These are phyloP conservation scores for Periconia digitata DNA, from an alignment of 2,329 filamentous ascomycete species.

Conservation along the genomic window DNA sequence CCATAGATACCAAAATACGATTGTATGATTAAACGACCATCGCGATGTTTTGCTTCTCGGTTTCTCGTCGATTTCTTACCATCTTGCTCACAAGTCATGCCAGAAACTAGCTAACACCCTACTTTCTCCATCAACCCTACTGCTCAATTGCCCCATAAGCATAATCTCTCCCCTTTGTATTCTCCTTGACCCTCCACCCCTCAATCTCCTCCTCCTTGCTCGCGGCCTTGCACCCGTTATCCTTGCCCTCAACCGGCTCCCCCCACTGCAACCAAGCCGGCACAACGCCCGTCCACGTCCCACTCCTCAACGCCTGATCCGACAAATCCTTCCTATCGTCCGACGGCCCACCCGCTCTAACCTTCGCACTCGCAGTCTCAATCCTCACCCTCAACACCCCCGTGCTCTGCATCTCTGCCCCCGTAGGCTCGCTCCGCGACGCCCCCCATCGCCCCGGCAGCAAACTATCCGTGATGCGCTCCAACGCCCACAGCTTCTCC, in stretches of 20 bases:
- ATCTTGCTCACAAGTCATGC: too few species aligned
- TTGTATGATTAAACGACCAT: constrained; percentile 1
- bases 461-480: constrained; percentile 36
- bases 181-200: constrained; percentile 36
- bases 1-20: constrained; percentile 4
- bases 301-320: constrained; percentile 21
- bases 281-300: constrained; percentile 40
- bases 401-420: constrained; percentile 31
- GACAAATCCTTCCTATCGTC: constrained; percentile 38
- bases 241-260: constrained; percentile 27
- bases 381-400: constrained; percentile 31
- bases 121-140: constrained; percentile 1
- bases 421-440: constrained; percentile 29
- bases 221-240: constrained; percentile 51
- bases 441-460: constrained; percentile 35
- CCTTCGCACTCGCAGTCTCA: constrained; percentile 35
- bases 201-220: constrained; percentile 64
- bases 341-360: constrained; percentile 33
- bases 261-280: constrained; percentile 38
- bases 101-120: too few species aligned
- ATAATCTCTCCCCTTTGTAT: constrained; percentile 17
- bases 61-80: too few species aligned
- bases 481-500: constrained; percentile 35
- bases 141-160: constrained; percentile 30
- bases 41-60: neutral